A percentile compares a stretch with the other conserved stretches of the same genome.
phyloP scores from a whole-genome alignment of 2,329 filamentous ascomycete species.

The Pseudogymnoascus sp. region DNA sequence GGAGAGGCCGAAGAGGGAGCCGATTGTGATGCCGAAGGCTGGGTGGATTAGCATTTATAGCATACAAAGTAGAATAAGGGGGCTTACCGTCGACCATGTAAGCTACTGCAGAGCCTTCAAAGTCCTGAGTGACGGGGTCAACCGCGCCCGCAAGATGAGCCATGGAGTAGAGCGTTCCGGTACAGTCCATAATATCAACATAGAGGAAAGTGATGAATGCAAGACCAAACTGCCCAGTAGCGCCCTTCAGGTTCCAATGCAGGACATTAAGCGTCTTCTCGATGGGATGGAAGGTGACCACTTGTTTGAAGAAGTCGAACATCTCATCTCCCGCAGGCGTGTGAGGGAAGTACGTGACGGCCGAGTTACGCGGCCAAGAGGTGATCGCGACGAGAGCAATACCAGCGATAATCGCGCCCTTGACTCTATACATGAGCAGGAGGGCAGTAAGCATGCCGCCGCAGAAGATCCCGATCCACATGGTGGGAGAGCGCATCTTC shows the following conservation, averaged over 20 bases:
- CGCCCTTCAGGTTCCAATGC: conserved; percentile 59
- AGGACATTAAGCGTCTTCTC: conserved; percentile 61
- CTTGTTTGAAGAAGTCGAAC: conserved; percentile 84
- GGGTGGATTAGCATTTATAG: not conserved
- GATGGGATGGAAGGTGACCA: conserved; percentile 79
- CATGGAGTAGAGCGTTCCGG: conserved; percentile 85
- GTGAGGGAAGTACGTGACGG: conserved; percentile 76
- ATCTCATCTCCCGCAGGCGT: conserved; percentile 58
- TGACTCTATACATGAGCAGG: conserved; percentile 78
- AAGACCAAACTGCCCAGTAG: conserved; percentile 68
- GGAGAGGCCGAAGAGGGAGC: conserved; percentile 67
- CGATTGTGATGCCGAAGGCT: conserved; percentile 60
- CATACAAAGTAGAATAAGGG: not conserved
- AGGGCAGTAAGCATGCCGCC: conserved; percentile 74
- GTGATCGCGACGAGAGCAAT: conserved; percentile 81
- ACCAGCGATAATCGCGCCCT: conserved; percentile 77
- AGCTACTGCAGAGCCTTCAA: conserved; percentile 75
- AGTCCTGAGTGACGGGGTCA: conserved; percentile 77
- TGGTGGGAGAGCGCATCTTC: conserved; percentile 75
- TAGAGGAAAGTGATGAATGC: conserved; percentile 86
- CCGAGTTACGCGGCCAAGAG: conserved; percentile 73
- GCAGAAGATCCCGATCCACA: conserved; percentile 88
- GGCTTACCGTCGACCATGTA: conserved; percentile 66
- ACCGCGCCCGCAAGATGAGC: conserved; percentile 74
- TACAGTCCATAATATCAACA: conserved; percentile 82